These are phyloP conservation scores for Pseudogymnoascus sp. DNA, from an alignment of 2,329 filamentous ascomycete genomes.

Conservation along the genomic window DNA sequence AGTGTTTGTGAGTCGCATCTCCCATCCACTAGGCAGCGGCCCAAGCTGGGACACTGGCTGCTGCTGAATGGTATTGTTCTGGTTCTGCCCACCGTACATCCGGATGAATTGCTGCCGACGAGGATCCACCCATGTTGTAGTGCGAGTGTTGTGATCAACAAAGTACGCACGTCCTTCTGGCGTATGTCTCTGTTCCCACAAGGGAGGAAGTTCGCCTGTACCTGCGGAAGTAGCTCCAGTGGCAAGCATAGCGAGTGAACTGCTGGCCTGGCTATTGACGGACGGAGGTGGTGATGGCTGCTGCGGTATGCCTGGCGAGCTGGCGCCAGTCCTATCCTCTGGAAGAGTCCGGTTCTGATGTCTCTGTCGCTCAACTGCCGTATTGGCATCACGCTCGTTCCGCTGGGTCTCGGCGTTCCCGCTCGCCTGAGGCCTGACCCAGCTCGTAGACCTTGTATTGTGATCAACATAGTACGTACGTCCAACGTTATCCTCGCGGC, in stretches of 20 bases:
- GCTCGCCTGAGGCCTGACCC: slow-evolving; percentile 78
- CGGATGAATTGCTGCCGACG: slow-evolving; percentile 95
- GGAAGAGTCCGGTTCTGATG: slow-evolving; percentile 94
- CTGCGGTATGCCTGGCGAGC: slow-evolving; percentile 68
- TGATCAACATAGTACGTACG: slow-evolving; percentile 98
- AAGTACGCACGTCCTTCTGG: slow-evolving; percentile 94
- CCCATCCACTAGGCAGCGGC: slow-evolving; percentile 92
- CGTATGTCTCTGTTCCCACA: slow-evolving; percentile 94
- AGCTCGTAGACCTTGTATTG: slow-evolving; percentile 92
- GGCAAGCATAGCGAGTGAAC: slow-evolving; percentile 77
- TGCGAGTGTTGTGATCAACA: slow-evolving; percentile 96
- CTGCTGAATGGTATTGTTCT: slow-evolving; percentile 84
- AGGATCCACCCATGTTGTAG: slow-evolving; percentile 97
- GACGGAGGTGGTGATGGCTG: slow-evolving; percentile 31
- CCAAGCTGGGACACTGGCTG: slow-evolving; percentile 96
- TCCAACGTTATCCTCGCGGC: slow-evolving; percentile 87
- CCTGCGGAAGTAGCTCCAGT: slow-evolving; percentile 91
- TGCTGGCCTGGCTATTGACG: slow-evolving; percentile 31
- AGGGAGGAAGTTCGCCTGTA: slow-evolving; percentile 85
- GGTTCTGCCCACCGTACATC: slow-evolving; percentile 88
- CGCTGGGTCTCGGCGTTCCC: slow-evolving; percentile 69
- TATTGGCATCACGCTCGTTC: slow-evolving; percentile 77
- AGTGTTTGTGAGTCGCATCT: slow-evolving; percentile 98
- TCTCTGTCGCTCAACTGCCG: slow-evolving; percentile 81
- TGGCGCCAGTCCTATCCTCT: slow-evolving; percentile 89